Conservation (phyloP, 202 grass and related monocot species). For the Dendrocalamus latiflorus region DNA sequence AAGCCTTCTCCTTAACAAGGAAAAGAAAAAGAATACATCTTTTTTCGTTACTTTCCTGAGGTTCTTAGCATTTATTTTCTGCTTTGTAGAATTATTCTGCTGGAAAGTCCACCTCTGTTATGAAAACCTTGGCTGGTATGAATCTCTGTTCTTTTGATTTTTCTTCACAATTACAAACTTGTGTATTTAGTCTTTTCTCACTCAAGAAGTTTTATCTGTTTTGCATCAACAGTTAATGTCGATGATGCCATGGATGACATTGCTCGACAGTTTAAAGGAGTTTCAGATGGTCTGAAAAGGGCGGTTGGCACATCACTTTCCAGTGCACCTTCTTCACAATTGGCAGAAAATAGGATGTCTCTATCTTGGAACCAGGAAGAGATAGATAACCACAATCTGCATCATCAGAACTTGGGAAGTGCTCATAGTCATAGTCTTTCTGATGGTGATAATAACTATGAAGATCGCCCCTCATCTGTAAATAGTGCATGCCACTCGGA, state of each 20-base stretch:
- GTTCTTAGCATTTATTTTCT: constrained; percentile 34
- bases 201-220: constrained; percentile 20
- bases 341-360: constrained; percentile 48
- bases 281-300: constrained; percentile 79
- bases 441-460: constrained; percentile 78
- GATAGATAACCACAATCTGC: constrained; percentile 39
- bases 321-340: constrained; percentile 28
- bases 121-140: constrained; percentile 92
- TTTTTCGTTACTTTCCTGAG: constrained; percentile 15
- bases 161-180: constrained; percentile 16
- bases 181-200: constrained; percentile 14
- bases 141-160: not conserved
- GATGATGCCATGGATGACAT: constrained; percentile 99
- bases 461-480: constrained; percentile 44
- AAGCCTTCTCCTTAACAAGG: constrained; percentile 29
- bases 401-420: constrained; percentile 47
- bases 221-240: constrained; percentile 70
- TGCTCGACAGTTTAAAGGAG: constrained; percentile 92
- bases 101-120: constrained; percentile 92
- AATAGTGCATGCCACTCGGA: constrained; percentile 80
- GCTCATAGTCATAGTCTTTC: constrained; percentile 74
- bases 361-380: constrained; percentile 76
- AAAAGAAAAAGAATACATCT: constrained; percentile 2
- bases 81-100: constrained; percentile 84
- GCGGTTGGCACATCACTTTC: constrained; percentile 63